Base-by-base conservation (phyloP, 305 asterid species). In the Fraxinus dipetala region DNA sequence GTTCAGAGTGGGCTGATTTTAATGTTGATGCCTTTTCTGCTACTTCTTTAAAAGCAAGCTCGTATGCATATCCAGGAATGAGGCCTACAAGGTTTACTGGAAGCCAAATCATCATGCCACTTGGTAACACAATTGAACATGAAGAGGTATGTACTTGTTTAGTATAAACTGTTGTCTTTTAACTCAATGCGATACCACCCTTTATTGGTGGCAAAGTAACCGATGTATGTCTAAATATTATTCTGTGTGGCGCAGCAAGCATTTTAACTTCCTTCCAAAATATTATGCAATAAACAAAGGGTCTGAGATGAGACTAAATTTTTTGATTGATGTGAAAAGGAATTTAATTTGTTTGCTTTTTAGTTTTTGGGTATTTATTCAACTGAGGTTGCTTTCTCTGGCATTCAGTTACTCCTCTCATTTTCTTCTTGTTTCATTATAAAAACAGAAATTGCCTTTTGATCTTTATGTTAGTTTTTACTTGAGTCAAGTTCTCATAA, bases 1-100 rank as follows among this genome's bases (percentile, higher is more conserved):
- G 98, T 35, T 95, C 98, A 2, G 98, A 95, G 85, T 95, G 98
- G 98, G 98, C 98, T 0, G 98, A 95, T 83, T 95, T 95, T 82
- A 95, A 86, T 40, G 91, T 95, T 8, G 98, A 93, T 82, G 98
- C 98, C 34, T 95, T 89, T 84, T 84, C 95, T 72, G 97, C 98
- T 69, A 89, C 97, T 2, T 86, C 98, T 24, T 76, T 93, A 84
- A 95, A 92, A 83, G 83, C 95, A 38, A 88, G 84, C 87, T 83
- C 95, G 2, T 91, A 89, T 22, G 85, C 92, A 0, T 91, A 91
- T 85, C 97, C 96, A 0, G 98, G 97, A 75, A 89, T 90, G 92
- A 86, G 97, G 87, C 97, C 96, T 14, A 90, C 96, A 24, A 86
- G 97, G 85, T 93, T 95, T 83, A 93, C 96, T 4, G 98, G 98